Conservation (phyloP, 2,329 filamentous ascomycete genomes). For the Beauveria sp. region DNA sequence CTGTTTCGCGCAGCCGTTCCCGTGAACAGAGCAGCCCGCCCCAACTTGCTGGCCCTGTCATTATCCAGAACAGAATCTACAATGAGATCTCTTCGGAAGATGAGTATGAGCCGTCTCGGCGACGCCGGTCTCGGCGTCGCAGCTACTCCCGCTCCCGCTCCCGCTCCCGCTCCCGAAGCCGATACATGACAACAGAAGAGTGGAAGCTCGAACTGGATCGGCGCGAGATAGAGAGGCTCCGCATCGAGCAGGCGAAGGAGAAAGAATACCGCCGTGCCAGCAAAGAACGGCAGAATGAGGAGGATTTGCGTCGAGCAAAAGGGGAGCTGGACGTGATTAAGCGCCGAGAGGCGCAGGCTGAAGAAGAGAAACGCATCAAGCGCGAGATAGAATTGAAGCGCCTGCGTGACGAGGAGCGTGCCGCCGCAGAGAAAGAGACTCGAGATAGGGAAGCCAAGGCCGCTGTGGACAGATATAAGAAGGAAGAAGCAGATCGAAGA, state of each 20-base stretch:
- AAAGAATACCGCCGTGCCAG: constrained; percentile 28
- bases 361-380: constrained; percentile 43
- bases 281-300: constrained; percentile 36
- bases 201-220: constrained; percentile 32
- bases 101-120: constrained; percentile 25
- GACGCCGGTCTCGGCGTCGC: constrained; percentile 20
- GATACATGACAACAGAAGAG: constrained; percentile 35
- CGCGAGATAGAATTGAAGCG: constrained; percentile 43
- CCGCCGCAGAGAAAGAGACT: constrained; percentile 33
- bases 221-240: constrained; percentile 37
- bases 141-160: constrained; percentile 29
- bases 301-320: constrained; percentile 43
- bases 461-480: constrained; percentile 42
- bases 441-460: constrained; percentile 39
- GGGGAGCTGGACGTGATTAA: constrained; percentile 41
- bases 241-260: constrained; percentile 32
- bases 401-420: constrained; percentile 37
- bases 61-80: constrained; percentile 51
- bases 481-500: constrained; percentile 38
- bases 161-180: constrained; percentile 26
- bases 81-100: constrained; percentile 41
- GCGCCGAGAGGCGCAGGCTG: constrained; percentile 36
- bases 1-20: constrained; percentile 33
- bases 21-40: constrained; percentile 25
- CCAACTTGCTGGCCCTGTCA: constrained; percentile 31